phyloP scores from a whole-genome alignment of 2,329 filamentous ascomycete species.

The Penicillium griseofulvum region DNA sequence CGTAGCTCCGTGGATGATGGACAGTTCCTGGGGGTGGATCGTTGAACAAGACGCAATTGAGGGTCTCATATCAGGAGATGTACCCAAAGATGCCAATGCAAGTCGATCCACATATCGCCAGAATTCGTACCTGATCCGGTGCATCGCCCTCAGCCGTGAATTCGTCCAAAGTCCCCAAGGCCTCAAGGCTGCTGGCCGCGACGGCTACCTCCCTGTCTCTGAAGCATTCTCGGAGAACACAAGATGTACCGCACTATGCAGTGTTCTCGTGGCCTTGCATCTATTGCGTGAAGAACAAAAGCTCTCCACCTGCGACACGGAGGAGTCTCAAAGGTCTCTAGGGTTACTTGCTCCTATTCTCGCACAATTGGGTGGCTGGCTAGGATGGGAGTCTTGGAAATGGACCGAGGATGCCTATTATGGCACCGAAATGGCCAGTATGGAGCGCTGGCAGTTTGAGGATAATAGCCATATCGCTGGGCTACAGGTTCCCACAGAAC shows the following conservation, averaged over 20 bases:
- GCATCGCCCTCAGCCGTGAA: conserved; percentile 60
- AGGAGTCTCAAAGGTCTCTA: conserved; percentile 45
- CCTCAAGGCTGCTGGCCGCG: conserved; percentile 51
- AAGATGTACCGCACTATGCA: conserved; percentile 63
- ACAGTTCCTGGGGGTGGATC: conserved; percentile 69
- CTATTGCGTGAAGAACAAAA: conserved; percentile 88
- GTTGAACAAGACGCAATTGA: conserved; percentile 54
- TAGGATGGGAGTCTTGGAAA: conserved; percentile 68
- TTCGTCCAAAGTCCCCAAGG: conserved; percentile 64
- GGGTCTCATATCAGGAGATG: conserved; percentile 10
- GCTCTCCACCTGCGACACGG: conserved; percentile 61
- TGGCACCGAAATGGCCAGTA: conserved; percentile 58
- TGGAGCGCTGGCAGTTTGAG: conserved; percentile 57
- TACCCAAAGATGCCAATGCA: conserved; percentile 15
- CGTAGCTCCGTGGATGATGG: conserved; percentile 53
- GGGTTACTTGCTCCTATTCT: conserved; percentile 68
- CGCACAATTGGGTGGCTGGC: conserved; percentile 77
- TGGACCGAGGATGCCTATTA: conserved; percentile 55
- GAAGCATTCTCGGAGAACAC: conserved; percentile 53
- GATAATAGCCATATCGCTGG: conserved; percentile 48
- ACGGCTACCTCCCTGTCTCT: conserved; percentile 66
- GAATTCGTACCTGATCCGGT: conserved; percentile 47
- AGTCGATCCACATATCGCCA: conserved; percentile 32
- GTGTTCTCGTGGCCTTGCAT: conserved; percentile 73
- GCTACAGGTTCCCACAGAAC: conserved; percentile 48